A percentile compares a stretch with the other conserved stretches of the same genome.
Conservation (phyloP, 257 asterid species). For the Lycium ferocissimum region DNA sequence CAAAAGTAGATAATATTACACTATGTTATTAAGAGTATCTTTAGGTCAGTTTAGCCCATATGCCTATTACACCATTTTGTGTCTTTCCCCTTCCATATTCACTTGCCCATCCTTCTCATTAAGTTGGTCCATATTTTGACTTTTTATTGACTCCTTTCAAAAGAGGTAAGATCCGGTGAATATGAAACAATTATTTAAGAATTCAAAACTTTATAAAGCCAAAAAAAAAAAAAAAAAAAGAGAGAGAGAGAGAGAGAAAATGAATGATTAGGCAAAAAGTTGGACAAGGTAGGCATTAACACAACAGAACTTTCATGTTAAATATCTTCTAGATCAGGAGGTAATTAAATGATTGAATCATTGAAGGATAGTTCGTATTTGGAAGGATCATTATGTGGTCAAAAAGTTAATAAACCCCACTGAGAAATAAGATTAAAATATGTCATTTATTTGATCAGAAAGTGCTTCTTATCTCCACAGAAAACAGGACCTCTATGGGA, state of each 20-base stretch:
- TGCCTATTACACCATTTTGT: background rate
- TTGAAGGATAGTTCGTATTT: background rate
- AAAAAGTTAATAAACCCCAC: slow-evolving; percentile 14
- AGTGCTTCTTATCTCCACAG: slow-evolving; percentile 26
- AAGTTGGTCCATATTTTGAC: background rate
- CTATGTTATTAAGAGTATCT: background rate
- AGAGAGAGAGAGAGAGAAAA: no score
- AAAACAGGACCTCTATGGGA: background rate
- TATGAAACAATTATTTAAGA: no score
- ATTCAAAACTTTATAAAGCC: background rate
- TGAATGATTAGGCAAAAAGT: slow-evolving; percentile 28
- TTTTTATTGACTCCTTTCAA: no score
- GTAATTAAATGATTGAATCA: background rate
- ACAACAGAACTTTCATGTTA: slow-evolving; percentile 13
- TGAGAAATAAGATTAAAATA: background rate
- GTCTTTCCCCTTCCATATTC: background rate
- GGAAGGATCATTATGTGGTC: slow-evolving; percentile 12
- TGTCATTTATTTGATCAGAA: background rate
- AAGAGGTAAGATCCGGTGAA: no score
- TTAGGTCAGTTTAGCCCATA: background rate
- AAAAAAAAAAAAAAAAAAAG: background rate
- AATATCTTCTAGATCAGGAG: background rate
- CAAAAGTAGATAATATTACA: background rate
- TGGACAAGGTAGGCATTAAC: background rate
- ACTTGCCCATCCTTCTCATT: background rate